Conservation (phyloP, 495 filamentous ascomycete genomes). For the Parathielavia appendiculata region DNA sequence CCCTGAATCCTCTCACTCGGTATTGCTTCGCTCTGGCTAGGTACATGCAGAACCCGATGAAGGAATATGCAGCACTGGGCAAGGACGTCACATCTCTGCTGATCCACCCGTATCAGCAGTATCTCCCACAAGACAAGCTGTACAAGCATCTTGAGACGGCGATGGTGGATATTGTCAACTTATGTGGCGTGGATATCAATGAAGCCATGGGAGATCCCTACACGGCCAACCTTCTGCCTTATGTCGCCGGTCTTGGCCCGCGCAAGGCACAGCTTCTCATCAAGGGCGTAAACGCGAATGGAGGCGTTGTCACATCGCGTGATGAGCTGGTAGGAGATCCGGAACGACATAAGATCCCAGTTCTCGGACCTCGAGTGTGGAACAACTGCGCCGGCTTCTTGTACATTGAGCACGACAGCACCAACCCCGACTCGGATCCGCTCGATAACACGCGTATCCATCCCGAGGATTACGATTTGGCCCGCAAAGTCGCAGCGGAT, state of each 20-base stretch:
- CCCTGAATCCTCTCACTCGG: constrained; percentile 64
- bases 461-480: constrained; percentile 96
- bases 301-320: constrained; percentile 73
- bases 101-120: constrained; percentile 84
- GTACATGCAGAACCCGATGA: constrained; percentile 90
- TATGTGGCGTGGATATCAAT: constrained; percentile 91
- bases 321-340: constrained; percentile 82
- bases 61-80: constrained; percentile 89
- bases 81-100: constrained; percentile 79
- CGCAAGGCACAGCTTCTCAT: constrained; percentile 82
- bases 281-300: constrained; percentile 82
- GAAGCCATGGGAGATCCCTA: constrained; percentile 75
- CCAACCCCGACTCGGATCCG: constrained; percentile 76
- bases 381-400: constrained; percentile 95
- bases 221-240: constrained; percentile 81
- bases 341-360: constrained; percentile 66
- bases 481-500: constrained; percentile 96
- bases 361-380: constrained; percentile 86
- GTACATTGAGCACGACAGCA: constrained; percentile 76
- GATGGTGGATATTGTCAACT: constrained; percentile 96
- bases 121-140: constrained; percentile 80
- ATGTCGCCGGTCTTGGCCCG: constrained; percentile 87
- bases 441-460: constrained; percentile 95
- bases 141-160: constrained; percentile 82
- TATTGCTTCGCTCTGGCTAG: constrained; percentile 86